Evolutionary conservation across 495 filamentous ascomycete genomes (phyloP).

Genomic region (Penicillium maclennaniae): DNA sequence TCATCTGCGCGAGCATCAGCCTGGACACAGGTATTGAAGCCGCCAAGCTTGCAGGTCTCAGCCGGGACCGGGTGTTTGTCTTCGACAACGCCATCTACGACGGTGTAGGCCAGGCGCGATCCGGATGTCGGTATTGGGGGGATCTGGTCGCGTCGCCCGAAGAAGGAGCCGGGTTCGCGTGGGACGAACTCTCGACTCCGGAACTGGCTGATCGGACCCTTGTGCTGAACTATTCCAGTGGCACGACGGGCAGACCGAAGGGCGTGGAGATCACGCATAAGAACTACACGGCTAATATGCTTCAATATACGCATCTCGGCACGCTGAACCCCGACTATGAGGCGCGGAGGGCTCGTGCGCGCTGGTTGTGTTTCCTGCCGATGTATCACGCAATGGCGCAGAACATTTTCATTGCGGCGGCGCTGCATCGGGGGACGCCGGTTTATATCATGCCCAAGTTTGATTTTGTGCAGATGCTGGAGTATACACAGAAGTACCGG

Average conservation of each 20-base stretch:
- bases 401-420: conserved; percentile 44
- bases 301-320: conserved; percentile 51
- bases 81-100: conserved; percentile 48
- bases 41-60: conserved; percentile 37
- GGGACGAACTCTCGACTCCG: conserved; percentile 36
- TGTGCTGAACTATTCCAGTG: conserved; percentile 68
- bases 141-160: conserved; percentile 38
- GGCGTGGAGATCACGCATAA: conserved; percentile 76
- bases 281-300: conserved; percentile 67
- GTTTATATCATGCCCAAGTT: conserved; percentile 74
- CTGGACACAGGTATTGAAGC: conserved; percentile 45
- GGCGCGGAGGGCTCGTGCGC: conserved; percentile 23
- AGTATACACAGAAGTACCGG: conserved; percentile 61
- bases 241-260: conserved; percentile 81
- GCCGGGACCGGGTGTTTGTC: conserved; percentile 41
- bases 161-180: conserved; percentile 44
- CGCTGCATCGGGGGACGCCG: conserved; percentile 37
- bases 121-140: conserved; percentile 49
- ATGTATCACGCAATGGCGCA: conserved; percentile 68
- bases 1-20: conserved; percentile 52
- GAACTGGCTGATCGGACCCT: conserved; percentile 42
- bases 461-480: conserved; percentile 67
- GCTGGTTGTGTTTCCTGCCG: conserved; percentile 61
- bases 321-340: conserved; percentile 47
- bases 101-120: conserved; percentile 30